phyloP scores from a whole-genome alignment of 805 yeast genomes.

The Wickerhamiella kurtzmanii region DNA sequence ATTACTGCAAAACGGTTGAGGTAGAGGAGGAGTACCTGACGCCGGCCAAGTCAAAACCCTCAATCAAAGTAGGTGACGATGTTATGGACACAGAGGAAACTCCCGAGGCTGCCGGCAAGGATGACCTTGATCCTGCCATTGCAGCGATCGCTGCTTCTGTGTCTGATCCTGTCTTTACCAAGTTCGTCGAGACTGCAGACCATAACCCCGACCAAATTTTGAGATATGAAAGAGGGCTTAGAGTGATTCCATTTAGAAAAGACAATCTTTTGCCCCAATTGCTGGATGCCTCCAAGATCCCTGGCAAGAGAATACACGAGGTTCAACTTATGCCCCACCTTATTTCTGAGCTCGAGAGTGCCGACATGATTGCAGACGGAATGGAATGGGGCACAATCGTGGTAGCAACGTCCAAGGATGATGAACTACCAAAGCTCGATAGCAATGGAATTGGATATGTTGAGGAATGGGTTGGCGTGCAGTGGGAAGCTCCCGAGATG shows the following conservation, averaged over 20 bases:
- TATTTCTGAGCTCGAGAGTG: constrained; percentile 62
- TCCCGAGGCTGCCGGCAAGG: constrained; percentile 12
- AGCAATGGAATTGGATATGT: constrained; percentile 61
- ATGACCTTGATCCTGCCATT: constrained; percentile 8
- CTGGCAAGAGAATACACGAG: constrained; percentile 51
- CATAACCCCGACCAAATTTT: constrained; percentile 80
- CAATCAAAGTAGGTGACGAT: constrained; percentile 33
- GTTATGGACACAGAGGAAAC: constrained; percentile 27
- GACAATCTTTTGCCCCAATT: constrained; percentile 41
- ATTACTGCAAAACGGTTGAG: constrained; percentile 54
- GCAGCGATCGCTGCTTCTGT: constrained; percentile 27
- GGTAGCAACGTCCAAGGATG: constrained; percentile 63
- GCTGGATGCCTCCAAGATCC: constrained; percentile 32
- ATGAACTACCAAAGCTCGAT: constrained; percentile 43
- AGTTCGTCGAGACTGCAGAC: constrained; percentile 59
- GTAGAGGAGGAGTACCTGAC: constrained; percentile 58
- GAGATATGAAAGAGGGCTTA: constrained; percentile 69
- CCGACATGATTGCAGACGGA: constrained; percentile 43
- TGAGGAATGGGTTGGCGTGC: constrained; percentile 72
- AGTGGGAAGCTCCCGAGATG: constrained; percentile 46
- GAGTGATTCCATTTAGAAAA: constrained; percentile 54
- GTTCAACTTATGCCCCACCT: constrained; percentile 90
- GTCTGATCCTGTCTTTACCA: constrained; percentile 58
- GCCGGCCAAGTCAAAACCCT: constrained; percentile 34
- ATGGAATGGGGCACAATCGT: constrained; percentile 97